Evolutionary conservation across 192 early-diverging fungal genomes (phyloP).

Genomic region (Podila minutissima): DNA sequence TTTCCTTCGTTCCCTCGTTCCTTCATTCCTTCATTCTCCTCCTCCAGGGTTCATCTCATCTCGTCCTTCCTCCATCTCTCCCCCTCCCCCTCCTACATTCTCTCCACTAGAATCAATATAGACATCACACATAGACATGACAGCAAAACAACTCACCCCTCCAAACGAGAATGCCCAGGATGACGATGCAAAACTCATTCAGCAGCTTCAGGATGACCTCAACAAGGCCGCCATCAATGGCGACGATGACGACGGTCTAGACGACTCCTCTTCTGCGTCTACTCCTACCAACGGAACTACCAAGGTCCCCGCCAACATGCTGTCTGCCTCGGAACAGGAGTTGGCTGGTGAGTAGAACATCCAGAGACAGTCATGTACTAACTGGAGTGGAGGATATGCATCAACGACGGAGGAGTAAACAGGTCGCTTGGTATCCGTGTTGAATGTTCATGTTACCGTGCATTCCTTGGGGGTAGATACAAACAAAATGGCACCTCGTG

Average conservation of each 20-base stretch:
- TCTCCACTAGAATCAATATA: background rate
- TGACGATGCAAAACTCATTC: slow-evolving; percentile 25
- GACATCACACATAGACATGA: background rate
- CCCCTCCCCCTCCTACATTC: background rate
- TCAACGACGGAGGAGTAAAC: background rate
- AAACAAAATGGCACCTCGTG: too few relatives aligned
- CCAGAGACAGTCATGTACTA: background rate
- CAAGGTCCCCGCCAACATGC: slow-evolving; percentile 36
- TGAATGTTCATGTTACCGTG: too few relatives aligned
- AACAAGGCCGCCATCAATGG: slow-evolving; percentile 32
- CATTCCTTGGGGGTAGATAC: too few relatives aligned
- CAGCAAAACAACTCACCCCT: background rate
- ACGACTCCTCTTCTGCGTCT: slow-evolving; percentile 11
- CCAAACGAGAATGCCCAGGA: background rate
- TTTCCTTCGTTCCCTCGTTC: background rate
- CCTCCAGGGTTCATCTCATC: background rate
- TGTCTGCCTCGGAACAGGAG: slow-evolving; percentile 45
- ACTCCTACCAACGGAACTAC: background rate
- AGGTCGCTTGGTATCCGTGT: background rate
- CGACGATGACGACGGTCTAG: slow-evolving; percentile 14
- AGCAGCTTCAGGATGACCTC: slow-evolving; percentile 29
- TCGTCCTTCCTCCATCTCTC: background rate
- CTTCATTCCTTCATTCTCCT: background rate
- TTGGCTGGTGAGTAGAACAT: slow-evolving; percentile 26
- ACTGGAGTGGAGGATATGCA: too few relatives aligned